Base-by-base conservation (phyloP, 306 rosid genomes). In the Prunus armeniaca region DNA sequence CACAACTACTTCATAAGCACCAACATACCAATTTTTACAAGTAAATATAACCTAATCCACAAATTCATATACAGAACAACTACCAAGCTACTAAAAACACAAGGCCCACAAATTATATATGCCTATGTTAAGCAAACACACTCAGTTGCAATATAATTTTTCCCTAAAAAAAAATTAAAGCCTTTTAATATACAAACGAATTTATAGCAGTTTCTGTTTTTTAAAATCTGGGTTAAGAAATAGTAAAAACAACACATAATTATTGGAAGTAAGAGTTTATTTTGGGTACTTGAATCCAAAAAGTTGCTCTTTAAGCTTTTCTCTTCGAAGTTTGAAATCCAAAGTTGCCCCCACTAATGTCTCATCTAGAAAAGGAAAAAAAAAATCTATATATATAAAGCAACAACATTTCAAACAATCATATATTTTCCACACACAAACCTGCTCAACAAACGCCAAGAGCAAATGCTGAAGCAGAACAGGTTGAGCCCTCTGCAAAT, bases 391-490 rank as follows among this genome's bases (percentile, higher is more conserved):
- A 27, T 27, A 27, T 27, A 27, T 27, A 27, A 2, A 27, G 6
- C 56, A 51, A 52, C 1, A 17, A 6, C 22, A 54, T 22, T 12
- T 46, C 50, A 73, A 45, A 20, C 38, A 28, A 43, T 49, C 17
- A 15, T 49, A 49, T 12, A 13, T 49, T 34, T 50, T 30, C 66
- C 50, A 52, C 13, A 15, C 2, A n/a, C 86, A 80, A 63, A 95
- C 99, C 99, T 92, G 92, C 82, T 95, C 99, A 74, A 92, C 97
- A 78, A 86, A 95, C 9, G 99, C 97, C 67, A 95, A 72, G 34
- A 95, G 86, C 64, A 90, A 91, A 79, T 95, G 99, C 66, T 84
- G 97, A 50, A 95, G 86, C 47, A 95, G 74, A 85, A 95, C 88
- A 1, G 99, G 99, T 47, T 95, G 99, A 0, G 99, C 99, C 45